These are phyloP conservation scores for Pseudonectria foliicola DNA, from an alignment of 2,329 filamentous ascomycete species.

Conservation along the genomic window DNA sequence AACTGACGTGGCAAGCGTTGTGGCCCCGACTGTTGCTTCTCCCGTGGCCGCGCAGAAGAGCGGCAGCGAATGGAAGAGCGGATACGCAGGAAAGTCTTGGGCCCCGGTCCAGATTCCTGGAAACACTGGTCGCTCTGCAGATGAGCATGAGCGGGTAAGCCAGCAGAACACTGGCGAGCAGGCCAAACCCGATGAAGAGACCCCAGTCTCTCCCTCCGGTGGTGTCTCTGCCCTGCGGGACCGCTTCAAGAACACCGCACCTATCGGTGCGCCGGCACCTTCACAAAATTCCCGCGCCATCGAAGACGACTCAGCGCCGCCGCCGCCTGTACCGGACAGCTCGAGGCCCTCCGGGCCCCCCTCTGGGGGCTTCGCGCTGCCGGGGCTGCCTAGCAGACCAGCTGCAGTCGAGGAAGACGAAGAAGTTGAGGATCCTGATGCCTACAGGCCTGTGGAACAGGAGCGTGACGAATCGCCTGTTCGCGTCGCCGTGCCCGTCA, in stretches of 20 bases:
- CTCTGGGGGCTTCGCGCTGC: conserved; percentile 69
- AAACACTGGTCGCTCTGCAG: conserved; percentile 57
- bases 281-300: conserved; percentile 29
- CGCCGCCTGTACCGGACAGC: conserved; percentile 43
- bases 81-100: conserved; percentile 87
- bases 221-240: conserved; percentile 71
- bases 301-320: conserved; percentile 44
- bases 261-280: conserved; percentile 49
- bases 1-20: conserved; percentile 33
- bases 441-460: conserved; percentile 23
- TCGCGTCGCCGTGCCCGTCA: conserved; percentile 78
- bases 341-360: conserved; percentile 69
- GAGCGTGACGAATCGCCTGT: conserved; percentile 66
- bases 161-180: conserved; percentile 58
- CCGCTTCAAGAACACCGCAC: conserved; percentile 70
- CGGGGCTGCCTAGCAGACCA: conserved; percentile 62
- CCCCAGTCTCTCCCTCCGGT: conserved; percentile 50
- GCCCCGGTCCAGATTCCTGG: conserved; percentile 66
- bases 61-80: conserved; percentile 80
- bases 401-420: conserved; percentile 48
- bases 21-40: conserved; percentile 38
- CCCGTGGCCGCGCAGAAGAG: conserved; percentile 63
- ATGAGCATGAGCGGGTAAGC: conserved; percentile 31
- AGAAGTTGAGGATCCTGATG: conserved; percentile 46
- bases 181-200: conserved; percentile 38